A percentile compares a stretch with the other conserved stretches of the same genome.
Conservation (phyloP, 2,329 filamentous ascomycete species). For the Domatiomyces globalis region DNA sequence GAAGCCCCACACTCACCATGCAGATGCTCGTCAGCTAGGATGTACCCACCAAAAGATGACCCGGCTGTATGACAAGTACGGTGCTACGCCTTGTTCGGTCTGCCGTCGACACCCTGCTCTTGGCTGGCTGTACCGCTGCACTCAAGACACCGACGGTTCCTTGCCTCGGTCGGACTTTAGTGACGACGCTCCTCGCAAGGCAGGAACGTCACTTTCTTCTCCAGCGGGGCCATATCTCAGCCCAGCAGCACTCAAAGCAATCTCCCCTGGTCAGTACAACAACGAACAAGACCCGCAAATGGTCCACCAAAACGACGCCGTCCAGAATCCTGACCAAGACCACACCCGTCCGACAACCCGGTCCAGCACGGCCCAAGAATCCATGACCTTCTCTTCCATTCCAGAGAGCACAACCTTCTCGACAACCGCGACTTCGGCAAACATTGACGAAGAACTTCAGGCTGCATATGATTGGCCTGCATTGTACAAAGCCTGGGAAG, state of each 20-base stretch:
- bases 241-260: slow-evolving; percentile 28
- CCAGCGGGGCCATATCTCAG: slow-evolving; percentile 19
- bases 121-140: slow-evolving; percentile 63
- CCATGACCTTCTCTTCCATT: slow-evolving; percentile 9
- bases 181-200: background rate
- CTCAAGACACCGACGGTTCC: slow-evolving; percentile 43
- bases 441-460: slow-evolving; percentile 14
- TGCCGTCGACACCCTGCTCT: slow-evolving; percentile 44
- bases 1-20: background rate
- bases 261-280: slow-evolving; percentile 30
- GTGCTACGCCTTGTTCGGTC: slow-evolving; percentile 39
- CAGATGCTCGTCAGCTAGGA: slow-evolving; percentile 8
- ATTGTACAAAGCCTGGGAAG: slow-evolving; percentile 11
- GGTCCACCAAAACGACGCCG: slow-evolving; percentile 28
- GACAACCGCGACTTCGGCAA: slow-evolving; percentile 9
- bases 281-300: slow-evolving; percentile 28
- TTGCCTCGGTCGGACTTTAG: slow-evolving; percentile 24
- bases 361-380: slow-evolving; percentile 5
- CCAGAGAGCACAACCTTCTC: slow-evolving; percentile 19
- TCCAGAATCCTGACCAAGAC: slow-evolving; percentile 20
- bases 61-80: slow-evolving; percentile 40
- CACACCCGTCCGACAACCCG: slow-evolving; percentile 10
- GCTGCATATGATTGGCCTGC: slow-evolving; percentile 13
- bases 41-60: slow-evolving; percentile 59
- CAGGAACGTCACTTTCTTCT: background rate